phyloP scores from a whole-genome alignment of 2,329 filamentous ascomycete genomes.

The Apiospora arundinis region DNA sequence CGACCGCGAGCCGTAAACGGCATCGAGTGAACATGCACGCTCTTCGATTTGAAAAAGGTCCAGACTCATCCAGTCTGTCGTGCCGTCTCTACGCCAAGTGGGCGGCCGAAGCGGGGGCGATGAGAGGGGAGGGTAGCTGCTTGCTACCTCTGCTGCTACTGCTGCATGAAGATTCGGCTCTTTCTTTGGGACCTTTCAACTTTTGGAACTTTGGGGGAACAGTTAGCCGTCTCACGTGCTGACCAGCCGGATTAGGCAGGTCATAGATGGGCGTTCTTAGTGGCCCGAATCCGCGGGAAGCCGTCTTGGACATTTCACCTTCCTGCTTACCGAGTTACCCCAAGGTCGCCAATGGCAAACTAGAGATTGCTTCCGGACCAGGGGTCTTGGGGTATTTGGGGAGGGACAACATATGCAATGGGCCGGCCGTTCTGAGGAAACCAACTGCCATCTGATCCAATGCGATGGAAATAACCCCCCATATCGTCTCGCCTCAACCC shows the following conservation, averaged over 20 bases:
- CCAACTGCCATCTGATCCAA: not conserved
- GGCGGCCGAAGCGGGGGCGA: not conserved
- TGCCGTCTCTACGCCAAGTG: not conserved
- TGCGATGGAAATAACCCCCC: not conserved
- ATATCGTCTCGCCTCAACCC: constrained; percentile 17
- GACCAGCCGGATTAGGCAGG: constrained; percentile 14
- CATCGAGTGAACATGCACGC: not conserved
- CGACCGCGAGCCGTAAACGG: not conserved
- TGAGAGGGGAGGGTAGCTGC: too few relatives aligned
- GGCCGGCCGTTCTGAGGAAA: not conserved
- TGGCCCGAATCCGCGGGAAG: constrained; percentile 11
- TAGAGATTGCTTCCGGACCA: not conserved
- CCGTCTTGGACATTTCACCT: not conserved
- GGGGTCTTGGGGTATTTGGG: not conserved
- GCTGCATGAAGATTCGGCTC: not conserved
- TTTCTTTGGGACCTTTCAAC: not conserved
- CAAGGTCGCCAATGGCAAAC: not conserved
- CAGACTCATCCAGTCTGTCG: constrained; percentile 2
- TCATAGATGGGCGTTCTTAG: not conserved
- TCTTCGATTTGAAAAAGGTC: not conserved
- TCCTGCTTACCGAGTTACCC: not conserved
- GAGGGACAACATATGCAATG: too few relatives aligned
- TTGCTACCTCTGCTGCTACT: too few relatives aligned
- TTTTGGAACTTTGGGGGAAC: not conserved
- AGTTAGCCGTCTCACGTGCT: constrained; percentile 3